These are phyloP conservation scores for Waltiozyma solani DNA, from an alignment of 1,139 yeast species.

Conservation along the genomic window DNA sequence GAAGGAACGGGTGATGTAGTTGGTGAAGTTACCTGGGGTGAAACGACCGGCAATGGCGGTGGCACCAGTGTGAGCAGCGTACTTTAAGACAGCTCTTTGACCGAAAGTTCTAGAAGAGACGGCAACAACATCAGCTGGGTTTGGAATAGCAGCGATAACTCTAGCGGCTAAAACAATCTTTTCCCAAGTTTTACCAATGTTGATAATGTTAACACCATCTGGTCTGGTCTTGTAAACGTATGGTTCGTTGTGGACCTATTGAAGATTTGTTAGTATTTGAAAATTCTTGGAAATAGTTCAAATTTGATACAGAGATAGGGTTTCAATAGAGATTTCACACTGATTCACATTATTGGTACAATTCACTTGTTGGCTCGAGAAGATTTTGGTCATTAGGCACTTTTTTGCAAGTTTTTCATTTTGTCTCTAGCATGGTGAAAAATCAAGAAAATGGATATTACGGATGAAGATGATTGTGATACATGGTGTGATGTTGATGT, in stretches of 20 bases:
- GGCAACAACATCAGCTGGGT: conserved; percentile 97
- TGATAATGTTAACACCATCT: conserved; percentile 98
- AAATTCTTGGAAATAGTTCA: background rate
- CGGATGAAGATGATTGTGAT: too few relatives aligned
- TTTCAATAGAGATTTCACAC: background rate
- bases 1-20: conserved; percentile 99
- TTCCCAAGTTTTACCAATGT: conserved; percentile 99
- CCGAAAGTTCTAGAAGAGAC: conserved; percentile 99
- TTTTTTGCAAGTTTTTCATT: too few relatives aligned
- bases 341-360: too few relatives aligned
- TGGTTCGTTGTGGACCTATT: conserved; percentile 95
- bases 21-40: conserved; percentile 99
- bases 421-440: too few relatives aligned
- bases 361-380: too few relatives aligned
- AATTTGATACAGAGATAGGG: background rate
- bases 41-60: conserved; percentile 99
- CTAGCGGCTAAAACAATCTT: conserved; percentile 99
- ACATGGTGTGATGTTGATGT: too few relatives aligned
- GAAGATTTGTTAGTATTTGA: conserved; percentile 28
- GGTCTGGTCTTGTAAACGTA: conserved; percentile 99
- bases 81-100: conserved; percentile 99
- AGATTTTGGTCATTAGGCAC: too few relatives aligned
- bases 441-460: too few relatives aligned
- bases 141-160: conserved; percentile 98
- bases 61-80: conserved; percentile 99